Percentiles rank a stretch among this genome's conserved stretches.
Evolutionary conservation across 305 asterid species (phyloP).

Genomic region (Rubia peregrina): DNA sequence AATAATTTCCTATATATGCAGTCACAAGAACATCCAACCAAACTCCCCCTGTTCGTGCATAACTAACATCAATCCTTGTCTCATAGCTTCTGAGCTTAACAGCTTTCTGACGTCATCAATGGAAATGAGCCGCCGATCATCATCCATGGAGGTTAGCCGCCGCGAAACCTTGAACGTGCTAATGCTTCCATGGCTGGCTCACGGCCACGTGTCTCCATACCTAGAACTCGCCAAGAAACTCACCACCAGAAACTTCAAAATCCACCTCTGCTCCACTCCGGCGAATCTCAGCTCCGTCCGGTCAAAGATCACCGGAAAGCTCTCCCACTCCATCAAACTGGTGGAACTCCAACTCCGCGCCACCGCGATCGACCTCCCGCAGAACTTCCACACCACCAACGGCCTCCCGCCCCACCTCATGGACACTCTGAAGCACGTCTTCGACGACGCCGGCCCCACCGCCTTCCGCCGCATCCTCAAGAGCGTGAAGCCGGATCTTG

Average conservation of each 20-base stretch:
- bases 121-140: neutral
- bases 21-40: neutral
- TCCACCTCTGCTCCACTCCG: neutral
- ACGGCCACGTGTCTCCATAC: neutral
- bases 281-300: neutral
- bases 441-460: neutral
- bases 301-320: slow-evolving; percentile 2
- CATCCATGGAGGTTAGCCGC: neutral
- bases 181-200: neutral
- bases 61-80: neutral
- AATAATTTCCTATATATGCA: neutral
- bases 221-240: neutral
- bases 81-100: neutral
- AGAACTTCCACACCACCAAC: neutral
- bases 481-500: neutral
- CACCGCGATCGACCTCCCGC: neutral
- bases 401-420: neutral
- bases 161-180: neutral
- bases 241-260: neutral
- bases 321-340: neutral
- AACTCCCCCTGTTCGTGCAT: neutral
- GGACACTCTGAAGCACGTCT: neutral
- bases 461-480: neutral
- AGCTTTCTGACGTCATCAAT: neutral
- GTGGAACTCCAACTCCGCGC: neutral